phyloP scores from a whole-genome alignment of 164 flowering plant genomes.

The Sedum album region DNA sequence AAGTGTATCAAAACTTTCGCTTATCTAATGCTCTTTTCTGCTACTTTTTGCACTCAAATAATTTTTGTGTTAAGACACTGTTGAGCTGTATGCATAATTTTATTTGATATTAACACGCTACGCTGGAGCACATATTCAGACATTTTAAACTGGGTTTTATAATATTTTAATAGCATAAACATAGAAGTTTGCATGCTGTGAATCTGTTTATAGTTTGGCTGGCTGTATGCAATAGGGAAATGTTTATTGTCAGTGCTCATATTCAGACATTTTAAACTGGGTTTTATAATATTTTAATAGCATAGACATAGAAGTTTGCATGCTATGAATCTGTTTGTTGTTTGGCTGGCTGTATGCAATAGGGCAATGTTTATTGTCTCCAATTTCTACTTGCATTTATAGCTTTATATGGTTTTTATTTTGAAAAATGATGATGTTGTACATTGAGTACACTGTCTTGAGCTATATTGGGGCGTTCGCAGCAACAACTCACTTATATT shows the following conservation, averaged over 20 bases:
- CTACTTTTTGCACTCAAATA: slow-evolving; percentile 1
- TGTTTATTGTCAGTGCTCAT: no score
- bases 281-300: no score
- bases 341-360: no score
- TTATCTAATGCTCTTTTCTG: not conserved
- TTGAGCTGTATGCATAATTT: not conserved
- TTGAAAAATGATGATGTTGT: not conserved
- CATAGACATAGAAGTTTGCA: no score
- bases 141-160: not conserved
- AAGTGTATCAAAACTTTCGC: not conserved
- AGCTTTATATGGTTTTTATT: not conserved
- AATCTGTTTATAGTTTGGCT: no score
- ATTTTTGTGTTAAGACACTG: not conserved
- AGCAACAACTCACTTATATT: not conserved
- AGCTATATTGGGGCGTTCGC: not conserved
- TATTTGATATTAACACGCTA: not conserved
- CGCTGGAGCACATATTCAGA: not conserved
- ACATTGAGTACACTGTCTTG: not conserved
- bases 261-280: no score
- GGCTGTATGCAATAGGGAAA: no score
- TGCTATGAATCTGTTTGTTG: no score
- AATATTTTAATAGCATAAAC: not conserved
- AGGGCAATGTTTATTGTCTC: no score
- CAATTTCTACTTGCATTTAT: no score
- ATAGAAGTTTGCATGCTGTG: not conserved